These are phyloP conservation scores for Cucumis cinereus DNA, from an alignment of 306 rosid genomes.

Conservation along the genomic window DNA sequence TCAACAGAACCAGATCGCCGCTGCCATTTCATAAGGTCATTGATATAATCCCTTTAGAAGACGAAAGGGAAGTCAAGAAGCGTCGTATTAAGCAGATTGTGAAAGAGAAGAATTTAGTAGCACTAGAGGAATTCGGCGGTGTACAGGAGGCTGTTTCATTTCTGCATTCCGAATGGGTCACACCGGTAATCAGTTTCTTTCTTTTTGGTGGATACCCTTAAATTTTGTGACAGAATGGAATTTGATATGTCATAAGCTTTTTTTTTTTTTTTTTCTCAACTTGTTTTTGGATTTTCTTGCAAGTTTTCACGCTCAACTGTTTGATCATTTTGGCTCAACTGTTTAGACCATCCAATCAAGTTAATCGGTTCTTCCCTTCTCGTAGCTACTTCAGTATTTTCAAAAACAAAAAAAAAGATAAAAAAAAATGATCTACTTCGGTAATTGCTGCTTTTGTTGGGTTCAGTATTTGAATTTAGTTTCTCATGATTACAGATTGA, in stretches of 20 bases:
- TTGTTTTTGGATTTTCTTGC: too few relatives aligned
- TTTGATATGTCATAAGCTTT: too few relatives aligned
- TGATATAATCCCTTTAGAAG: neutral
- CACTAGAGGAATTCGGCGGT: constrained; percentile 19
- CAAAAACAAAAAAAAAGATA: too few relatives aligned
- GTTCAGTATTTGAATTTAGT: neutral
- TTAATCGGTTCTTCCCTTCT: too few relatives aligned
- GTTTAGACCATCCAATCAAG: too few relatives aligned
- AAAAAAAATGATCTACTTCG: too few relatives aligned
- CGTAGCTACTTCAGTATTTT: neutral
- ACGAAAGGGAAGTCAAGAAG: neutral
- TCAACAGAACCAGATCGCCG: neutral
- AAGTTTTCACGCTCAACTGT: too few relatives aligned
- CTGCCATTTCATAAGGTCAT: neutral
- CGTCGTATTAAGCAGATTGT: constrained; percentile 18
- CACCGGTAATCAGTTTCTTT: constrained; percentile 18
- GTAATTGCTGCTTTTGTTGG: neutral
- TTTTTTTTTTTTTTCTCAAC: too few relatives aligned
- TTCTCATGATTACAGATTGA: neutral
- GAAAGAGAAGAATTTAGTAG: constrained; percentile 17
- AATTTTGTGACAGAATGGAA: too few relatives aligned
- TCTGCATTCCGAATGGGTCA: neutral
- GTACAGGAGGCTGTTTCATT: constrained; percentile 11
- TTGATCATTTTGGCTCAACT: too few relatives aligned
- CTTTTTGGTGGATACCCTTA: too few relatives aligned